Percentiles rank a stretch among this genome's conserved stretches.
phyloP scores from a whole-genome alignment of 1,284 basidiomycete genomes.

The Ustilago cynodontis region DNA sequence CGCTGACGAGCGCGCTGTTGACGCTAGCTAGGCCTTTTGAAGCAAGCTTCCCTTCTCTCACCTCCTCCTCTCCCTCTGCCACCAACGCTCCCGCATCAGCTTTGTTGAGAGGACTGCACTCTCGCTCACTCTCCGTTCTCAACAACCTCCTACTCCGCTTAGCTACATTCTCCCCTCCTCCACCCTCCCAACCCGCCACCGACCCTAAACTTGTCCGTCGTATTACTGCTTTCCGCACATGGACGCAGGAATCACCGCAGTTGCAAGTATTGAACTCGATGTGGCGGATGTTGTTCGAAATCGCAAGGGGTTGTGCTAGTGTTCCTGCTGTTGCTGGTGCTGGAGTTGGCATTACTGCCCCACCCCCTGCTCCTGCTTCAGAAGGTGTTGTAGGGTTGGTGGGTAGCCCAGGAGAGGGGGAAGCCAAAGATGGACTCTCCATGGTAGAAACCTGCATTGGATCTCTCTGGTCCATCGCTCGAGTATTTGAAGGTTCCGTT shows the following conservation, averaged over 20 bases:
- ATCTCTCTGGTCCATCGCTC: slow-evolving; percentile 58
- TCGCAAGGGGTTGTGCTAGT: slow-evolving; percentile 44
- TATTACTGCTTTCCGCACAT: slow-evolving; percentile 35
- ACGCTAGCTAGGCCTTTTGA: slow-evolving; percentile 47
- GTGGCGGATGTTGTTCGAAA: slow-evolving; percentile 34
- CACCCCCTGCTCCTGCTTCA: no score
- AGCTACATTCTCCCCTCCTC: slow-evolving; percentile 54
- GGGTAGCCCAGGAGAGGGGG: neutral
- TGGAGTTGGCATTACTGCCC: neutral
- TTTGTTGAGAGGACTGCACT: slow-evolving; percentile 42
- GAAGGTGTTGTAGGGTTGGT: slow-evolving; percentile 6
- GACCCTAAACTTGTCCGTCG: slow-evolving; percentile 41
- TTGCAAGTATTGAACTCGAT: neutral
- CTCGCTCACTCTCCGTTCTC: slow-evolving; percentile 59
- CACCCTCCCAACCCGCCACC: slow-evolving; percentile 59
- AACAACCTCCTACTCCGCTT: slow-evolving; percentile 58
- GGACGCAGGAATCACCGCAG: slow-evolving; percentile 12
- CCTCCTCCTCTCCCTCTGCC: neutral
- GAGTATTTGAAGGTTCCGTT: slow-evolving; percentile 53
- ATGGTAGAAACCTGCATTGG: slow-evolving; percentile 62
- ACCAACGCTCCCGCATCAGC: slow-evolving; percentile 6
- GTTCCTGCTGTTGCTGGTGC: slow-evolving; percentile 42
- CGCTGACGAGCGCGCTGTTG: slow-evolving; percentile 33
- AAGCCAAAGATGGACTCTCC: slow-evolving; percentile 48
- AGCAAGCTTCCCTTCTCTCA: slow-evolving; percentile 46